Evolutionary conservation across 106 monocot species (phyloP).

Genomic region (Ottelia alismoides): DNA sequence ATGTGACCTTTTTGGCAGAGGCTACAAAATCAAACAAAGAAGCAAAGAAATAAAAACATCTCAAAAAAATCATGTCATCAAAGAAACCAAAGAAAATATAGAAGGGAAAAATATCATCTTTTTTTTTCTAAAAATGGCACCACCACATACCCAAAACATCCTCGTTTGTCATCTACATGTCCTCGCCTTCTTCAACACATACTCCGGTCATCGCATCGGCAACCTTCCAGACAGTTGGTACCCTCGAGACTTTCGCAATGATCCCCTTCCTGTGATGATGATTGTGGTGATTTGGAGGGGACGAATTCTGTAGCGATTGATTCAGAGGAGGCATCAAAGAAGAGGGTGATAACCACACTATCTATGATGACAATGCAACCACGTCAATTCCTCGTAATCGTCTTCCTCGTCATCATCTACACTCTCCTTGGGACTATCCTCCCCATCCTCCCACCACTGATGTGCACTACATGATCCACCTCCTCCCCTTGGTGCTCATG

Average conservation of each 20-base stretch:
- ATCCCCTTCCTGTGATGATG: slow-evolving; percentile 33
- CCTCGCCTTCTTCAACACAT: slow-evolving; percentile 71
- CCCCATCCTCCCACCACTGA: slow-evolving; percentile 35
- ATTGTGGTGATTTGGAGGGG: slow-evolving; percentile 11
- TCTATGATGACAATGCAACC: slow-evolving; percentile 5
- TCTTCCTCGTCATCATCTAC: slow-evolving; percentile 75
- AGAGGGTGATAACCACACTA: neutral
- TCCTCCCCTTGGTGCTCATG: slow-evolving; percentile 57
- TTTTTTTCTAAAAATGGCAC: neutral
- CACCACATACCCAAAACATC: neutral
- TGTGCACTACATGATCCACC: slow-evolving; percentile 53
- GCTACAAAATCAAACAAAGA: slow-evolving; percentile 38
- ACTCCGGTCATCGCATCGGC: slow-evolving; percentile 90
- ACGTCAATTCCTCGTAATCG: slow-evolving; percentile 61
- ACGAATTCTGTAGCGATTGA: slow-evolving; percentile 6
- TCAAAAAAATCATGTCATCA: neutral
- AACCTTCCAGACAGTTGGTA: slow-evolving; percentile 48
- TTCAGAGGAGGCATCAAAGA: slow-evolving; percentile 6
- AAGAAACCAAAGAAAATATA: neutral
- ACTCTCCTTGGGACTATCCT: slow-evolving; percentile 58
- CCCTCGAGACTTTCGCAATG: slow-evolving; percentile 21
- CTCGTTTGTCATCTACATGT: slow-evolving; percentile 29
- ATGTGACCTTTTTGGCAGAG: slow-evolving; percentile 57
- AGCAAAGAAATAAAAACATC: slow-evolving; percentile 6
- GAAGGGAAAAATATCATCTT: neutral